Conservation (phyloP, 1,284 basidiomycete genomes). For the Ustilago shanxiensis region DNA sequence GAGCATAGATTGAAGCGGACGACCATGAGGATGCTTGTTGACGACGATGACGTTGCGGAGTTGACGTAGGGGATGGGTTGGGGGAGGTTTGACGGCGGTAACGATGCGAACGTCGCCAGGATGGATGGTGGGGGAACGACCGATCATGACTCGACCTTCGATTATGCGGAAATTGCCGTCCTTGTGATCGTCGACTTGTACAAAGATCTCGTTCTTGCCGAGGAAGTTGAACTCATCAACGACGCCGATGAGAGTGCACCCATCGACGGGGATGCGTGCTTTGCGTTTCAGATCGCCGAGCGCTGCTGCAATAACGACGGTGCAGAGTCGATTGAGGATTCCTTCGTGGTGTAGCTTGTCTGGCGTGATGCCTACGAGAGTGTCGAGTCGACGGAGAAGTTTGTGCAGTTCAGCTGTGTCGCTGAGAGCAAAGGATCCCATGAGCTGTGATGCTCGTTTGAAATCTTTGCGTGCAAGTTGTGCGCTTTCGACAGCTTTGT, state of each 20-base stretch:
- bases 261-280: constrained; percentile 30
- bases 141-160: constrained; percentile 46
- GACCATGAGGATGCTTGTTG: constrained; percentile 17
- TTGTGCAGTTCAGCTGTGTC: constrained; percentile 32
- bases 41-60: constrained; percentile 53
- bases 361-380: constrained; percentile 15
- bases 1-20: constrained; percentile 50
- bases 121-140: constrained; percentile 48
- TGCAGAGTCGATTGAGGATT: constrained; percentile 29
- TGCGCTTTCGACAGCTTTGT: constrained; percentile 27
- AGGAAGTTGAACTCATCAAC: constrained; percentile 46
- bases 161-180: constrained; percentile 19
- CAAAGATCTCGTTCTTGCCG: constrained; percentile 44
- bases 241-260: constrained; percentile 37
- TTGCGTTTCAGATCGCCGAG: constrained; percentile 43
- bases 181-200: constrained; percentile 21
- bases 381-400: constrained; percentile 24
- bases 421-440: constrained; percentile 27
- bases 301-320: constrained; percentile 34
- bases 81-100: constrained; percentile 38
- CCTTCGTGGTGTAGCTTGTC: constrained; percentile 20
- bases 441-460: constrained; percentile 27
- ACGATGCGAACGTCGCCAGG: constrained; percentile 52
- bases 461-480: constrained; percentile 20
- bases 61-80: constrained; percentile 33